phyloP scores from a whole-genome alignment of 2,329 filamentous ascomycete species.

The Pleurostoma richardsiae region DNA sequence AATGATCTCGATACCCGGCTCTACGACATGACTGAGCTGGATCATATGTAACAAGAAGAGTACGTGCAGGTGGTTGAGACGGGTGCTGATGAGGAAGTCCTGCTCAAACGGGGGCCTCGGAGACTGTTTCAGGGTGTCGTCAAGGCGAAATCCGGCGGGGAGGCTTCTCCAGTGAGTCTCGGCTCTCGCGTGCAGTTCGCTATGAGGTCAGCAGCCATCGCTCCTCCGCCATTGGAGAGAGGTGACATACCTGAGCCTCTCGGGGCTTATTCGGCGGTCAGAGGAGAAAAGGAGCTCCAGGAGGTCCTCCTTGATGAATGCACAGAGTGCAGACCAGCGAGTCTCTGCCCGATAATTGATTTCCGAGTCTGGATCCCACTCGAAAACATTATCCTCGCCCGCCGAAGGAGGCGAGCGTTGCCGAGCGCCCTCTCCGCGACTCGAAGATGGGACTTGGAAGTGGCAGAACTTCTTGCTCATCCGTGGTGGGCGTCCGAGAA shows the following conservation, averaged over 20 bases:
- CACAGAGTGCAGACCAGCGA: constrained; percentile 22
- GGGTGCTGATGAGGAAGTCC: constrained; percentile 23
- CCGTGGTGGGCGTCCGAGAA: constrained; percentile 38
- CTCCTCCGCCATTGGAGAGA: not conserved
- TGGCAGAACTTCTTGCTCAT: constrained; percentile 33
- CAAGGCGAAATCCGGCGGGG: constrained; percentile 16
- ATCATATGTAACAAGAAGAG: constrained; percentile 21
- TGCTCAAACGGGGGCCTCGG: constrained; percentile 14
- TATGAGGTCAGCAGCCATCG: constrained; percentile 1
- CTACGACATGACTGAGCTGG: constrained; percentile 12
- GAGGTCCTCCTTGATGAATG: constrained; percentile 23
- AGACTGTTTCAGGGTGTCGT: constrained; percentile 9
- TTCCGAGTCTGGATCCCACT: constrained; percentile 1
- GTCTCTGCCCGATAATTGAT: constrained; percentile 14
- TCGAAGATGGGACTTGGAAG: constrained; percentile 21
- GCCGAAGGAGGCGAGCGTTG: not conserved
- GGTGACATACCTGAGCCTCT: constrained; percentile 9
- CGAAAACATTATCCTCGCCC: not conserved
- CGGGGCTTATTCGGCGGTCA: constrained; percentile 5
- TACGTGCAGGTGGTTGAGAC: constrained; percentile 25
- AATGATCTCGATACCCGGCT: constrained; percentile 17
- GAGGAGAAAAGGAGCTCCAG: constrained; percentile 19
- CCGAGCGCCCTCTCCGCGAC: not conserved
- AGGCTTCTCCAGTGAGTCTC: constrained; percentile 17
- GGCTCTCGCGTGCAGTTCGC: constrained; percentile 10